Evolutionary conservation across 2,329 filamentous ascomycete genomes (phyloP).

Genomic region (Periconia sp.): DNA sequence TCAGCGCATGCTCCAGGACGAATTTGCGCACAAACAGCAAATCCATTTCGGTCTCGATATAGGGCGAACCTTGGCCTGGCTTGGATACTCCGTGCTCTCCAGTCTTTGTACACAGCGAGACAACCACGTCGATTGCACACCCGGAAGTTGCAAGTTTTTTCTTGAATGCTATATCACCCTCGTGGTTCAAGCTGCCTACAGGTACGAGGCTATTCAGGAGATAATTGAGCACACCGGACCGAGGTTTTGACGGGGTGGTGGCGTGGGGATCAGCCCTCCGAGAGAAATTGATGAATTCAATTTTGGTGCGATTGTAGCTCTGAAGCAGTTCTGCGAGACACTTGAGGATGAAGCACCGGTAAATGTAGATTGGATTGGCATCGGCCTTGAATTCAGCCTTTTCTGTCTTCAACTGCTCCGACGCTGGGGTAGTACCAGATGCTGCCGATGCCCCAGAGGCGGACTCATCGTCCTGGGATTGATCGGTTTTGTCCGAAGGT

Average conservation of each 20-base stretch:
- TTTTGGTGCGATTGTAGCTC: constrained; percentile 91
- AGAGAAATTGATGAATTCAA: constrained; percentile 99
- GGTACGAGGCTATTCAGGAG: constrained; percentile 78
- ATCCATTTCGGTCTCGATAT: constrained; percentile 75
- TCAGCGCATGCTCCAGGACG: constrained; percentile 88
- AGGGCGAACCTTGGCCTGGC: constrained; percentile 30
- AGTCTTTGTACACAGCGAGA: constrained; percentile 85
- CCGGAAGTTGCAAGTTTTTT: constrained; percentile 84
- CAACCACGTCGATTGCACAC: constrained; percentile 83
- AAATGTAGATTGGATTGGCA: constrained; percentile 94
- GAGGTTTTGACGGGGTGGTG: constrained; percentile 88
- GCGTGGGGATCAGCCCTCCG: constrained; percentile 82
- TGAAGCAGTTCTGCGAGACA: constrained; percentile 87
- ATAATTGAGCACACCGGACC: constrained; percentile 91
- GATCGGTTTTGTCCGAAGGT: constrained; percentile 47
- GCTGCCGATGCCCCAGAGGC: constrained; percentile 10
- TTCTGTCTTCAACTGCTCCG: constrained; percentile 56
- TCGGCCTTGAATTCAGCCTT: constrained; percentile 86
- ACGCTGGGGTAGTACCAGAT: constrained; percentile 8
- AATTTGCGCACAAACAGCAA: constrained; percentile 92
- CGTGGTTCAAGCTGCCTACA: constrained; percentile 65
- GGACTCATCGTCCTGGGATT: constrained; percentile 12
- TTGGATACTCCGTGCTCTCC: constrained; percentile 70
- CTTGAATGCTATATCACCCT: constrained; percentile 75
- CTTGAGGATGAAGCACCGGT: constrained; percentile 91